Conservation (phyloP, 2,329 filamentous ascomycete genomes). For the Diaporthe nobilis region DNA sequence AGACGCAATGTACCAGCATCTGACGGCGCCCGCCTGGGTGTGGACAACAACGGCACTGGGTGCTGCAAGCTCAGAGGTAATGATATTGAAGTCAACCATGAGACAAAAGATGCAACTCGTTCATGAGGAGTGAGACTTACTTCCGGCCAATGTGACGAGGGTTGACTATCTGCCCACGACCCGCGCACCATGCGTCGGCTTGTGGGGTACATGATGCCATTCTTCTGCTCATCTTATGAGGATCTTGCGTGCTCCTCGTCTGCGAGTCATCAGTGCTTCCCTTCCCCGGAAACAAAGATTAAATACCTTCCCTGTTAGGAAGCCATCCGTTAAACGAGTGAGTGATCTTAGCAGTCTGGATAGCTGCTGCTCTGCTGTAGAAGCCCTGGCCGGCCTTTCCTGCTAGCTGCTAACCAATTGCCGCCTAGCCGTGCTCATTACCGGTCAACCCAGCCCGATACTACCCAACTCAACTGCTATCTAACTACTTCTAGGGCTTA, state of each 20-base stretch:
- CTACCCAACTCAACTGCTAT: not conserved
- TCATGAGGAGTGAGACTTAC: not conserved
- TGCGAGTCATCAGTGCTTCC: not conserved
- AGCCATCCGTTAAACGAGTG: too few species aligned
- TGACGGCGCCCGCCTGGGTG: not conserved
- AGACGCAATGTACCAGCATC: not conserved
- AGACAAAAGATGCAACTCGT: not conserved
- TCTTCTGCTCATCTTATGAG: not conserved
- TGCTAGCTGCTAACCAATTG: not conserved
- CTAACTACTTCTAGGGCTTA: not conserved
- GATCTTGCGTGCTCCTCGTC: not conserved
- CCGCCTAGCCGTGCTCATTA: slow-evolving; percentile 5
- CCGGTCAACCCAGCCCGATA: not conserved
- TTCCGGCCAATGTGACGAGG: not conserved
- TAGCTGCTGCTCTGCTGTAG: too few species aligned
- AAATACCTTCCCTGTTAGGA: slow-evolving; percentile 12
- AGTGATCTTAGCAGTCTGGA: not conserved
- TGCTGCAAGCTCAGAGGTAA: not conserved
- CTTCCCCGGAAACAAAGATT: not conserved
- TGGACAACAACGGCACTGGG: not conserved
- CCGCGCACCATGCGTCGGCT: too few species aligned
- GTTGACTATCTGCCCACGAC: not conserved
- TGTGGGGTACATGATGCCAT: slow-evolving; percentile 1
- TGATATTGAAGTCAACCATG: not conserved
- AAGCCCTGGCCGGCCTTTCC: not conserved